Evolutionary conservation across 148 eudicot species (phyloP), one percentile per base, ranked within the genome.

Genomic region (Persicaria tinctoria): DNA sequence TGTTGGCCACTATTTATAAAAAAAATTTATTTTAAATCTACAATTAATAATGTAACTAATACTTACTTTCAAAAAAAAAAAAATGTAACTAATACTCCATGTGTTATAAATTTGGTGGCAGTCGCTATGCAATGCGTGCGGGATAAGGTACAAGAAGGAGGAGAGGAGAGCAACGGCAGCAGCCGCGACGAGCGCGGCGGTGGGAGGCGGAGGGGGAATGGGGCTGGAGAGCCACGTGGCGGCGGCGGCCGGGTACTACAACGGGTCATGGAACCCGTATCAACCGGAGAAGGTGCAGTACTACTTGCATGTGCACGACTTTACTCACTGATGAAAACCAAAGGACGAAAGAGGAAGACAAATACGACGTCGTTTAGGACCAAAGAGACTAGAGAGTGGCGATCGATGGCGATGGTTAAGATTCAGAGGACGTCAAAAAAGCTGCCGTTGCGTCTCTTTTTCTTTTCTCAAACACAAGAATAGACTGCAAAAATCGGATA

Each of bases 71-170:
- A n/a, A n/a, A n/a, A n/a, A n/a, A n/a, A n/a, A n/a, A n/a, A n/a
- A n/a, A n/a, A n/a, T n/a, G n/a, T n/a, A n/a, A n/a, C n/a, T n/a
- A n/a, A n/a, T n/a, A n/a, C n/a, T n/a, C 14, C 0, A 13, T 55
- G 4, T 57, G 44, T 45, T 75, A 20, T 47, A 1, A 4, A 50
- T 8, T 66, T 5, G 8, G 17, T 66, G 3, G 84, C 92, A 95
- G 98, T 95, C 98, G 3, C 84, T 95, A n/a, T 95, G 98, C 89
- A 95, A 95, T 79, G 98, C 98, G 3, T 95, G 98, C 70, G 98
- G 98, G 68, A 95, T 95, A 72, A 83, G 98, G 78, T 95, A 77
- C 89, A 95, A 95, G 91, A 95, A 95, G 51, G 98, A 95, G 64
- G 98, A 95, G 66, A 84, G 98, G 75, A 83, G 98, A 79, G 98